Percentiles rank a stretch among this genome's conserved stretches.
Conservation (phyloP, 2,329 filamentous ascomycete species). For the Apiospora saccharicola region DNA sequence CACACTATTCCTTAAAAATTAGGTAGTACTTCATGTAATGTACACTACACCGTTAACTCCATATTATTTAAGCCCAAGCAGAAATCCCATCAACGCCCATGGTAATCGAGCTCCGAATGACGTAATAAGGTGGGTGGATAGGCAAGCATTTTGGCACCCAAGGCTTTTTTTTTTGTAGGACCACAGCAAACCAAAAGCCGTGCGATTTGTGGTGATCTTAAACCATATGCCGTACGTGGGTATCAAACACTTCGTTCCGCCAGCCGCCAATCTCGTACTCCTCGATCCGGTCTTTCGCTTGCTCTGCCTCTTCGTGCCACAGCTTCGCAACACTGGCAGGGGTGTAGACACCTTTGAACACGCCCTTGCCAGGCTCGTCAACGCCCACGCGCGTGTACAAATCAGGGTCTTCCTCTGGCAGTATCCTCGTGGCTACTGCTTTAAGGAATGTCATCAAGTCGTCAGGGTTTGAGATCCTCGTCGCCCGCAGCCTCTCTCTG, state of each 20-base stretch:
- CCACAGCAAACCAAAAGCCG: not conserved
- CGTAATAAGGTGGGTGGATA: not conserved
- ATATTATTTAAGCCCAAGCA: not conserved
- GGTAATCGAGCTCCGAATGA: constrained; percentile 2
- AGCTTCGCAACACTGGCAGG: constrained; percentile 88
- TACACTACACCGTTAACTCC: not conserved
- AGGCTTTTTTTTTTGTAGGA: constrained; percentile 9
- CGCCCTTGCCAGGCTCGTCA: constrained; percentile 57
- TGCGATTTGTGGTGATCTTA: constrained; percentile 25
- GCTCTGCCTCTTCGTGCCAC: constrained; percentile 82
- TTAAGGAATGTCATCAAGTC: constrained; percentile 84
- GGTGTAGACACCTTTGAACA: constrained; percentile 86
- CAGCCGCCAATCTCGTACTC: constrained; percentile 77
- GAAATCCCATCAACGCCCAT: not conserved
- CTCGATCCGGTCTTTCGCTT: constrained; percentile 76
- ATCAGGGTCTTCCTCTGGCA: constrained; percentile 77
- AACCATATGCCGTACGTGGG: constrained; percentile 38
- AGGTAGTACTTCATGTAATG: not conserved
- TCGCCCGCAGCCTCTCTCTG: constrained; percentile 84
- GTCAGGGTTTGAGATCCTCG: constrained; percentile 80
- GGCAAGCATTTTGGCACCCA: not conserved
- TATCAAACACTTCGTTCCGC: constrained; percentile 84
- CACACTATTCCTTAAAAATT: too few relatives aligned
- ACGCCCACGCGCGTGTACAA: constrained; percentile 78
- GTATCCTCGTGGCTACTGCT: constrained; percentile 79